phyloP scores from a whole-genome alignment of 495 filamentous ascomycete genomes.

The Hypoxylon crocopeplum region DNA sequence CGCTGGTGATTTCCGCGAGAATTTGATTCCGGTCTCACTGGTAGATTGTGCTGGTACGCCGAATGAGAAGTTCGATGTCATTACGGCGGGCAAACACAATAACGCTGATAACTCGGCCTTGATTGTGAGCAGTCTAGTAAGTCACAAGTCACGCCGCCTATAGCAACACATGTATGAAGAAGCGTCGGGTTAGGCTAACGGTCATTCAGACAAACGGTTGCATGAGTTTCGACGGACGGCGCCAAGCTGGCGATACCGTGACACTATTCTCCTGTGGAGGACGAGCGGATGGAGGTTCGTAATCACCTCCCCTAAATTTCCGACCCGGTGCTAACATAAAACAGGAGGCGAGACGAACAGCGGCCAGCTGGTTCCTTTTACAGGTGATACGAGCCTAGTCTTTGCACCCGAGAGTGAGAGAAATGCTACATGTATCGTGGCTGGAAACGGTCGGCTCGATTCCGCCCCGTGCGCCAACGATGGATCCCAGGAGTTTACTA shows the following conservation, averaged over 20 bases:
- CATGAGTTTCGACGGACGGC: slow-evolving; percentile 56
- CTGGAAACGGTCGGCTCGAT: slow-evolving; percentile 48
- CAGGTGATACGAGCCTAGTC: slow-evolving; percentile 47
- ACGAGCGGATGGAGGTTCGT: slow-evolving; percentile 56
- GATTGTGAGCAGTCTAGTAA: slow-evolving; percentile 55
- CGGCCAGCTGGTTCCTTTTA: slow-evolving; percentile 52
- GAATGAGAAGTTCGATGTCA: slow-evolving; percentile 62
- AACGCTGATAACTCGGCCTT: slow-evolving; percentile 46
- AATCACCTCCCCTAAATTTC: not conserved
- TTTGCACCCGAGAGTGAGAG: slow-evolving; percentile 51
- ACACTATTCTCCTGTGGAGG: slow-evolving; percentile 62
- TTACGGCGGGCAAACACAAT: slow-evolving; percentile 60
- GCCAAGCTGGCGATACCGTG: slow-evolving; percentile 54
- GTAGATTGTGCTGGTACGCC: slow-evolving; percentile 53
- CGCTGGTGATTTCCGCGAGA: slow-evolving; percentile 62
- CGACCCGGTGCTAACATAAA: slow-evolving; percentile 9
- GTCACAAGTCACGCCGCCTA: too few relatives aligned
- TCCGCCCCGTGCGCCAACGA: slow-evolving; percentile 50
- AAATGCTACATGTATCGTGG: slow-evolving; percentile 50
- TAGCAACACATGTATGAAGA: too few relatives aligned
- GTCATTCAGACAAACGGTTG: slow-evolving; percentile 56
- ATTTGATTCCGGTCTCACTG: slow-evolving; percentile 58
- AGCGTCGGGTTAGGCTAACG: too few relatives aligned
- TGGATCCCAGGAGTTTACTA: slow-evolving; percentile 54
- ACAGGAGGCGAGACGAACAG: slow-evolving; percentile 51